Conservation (phyloP, 176 grass and related monocot genomes). For the Oropetium thomaeum region DNA sequence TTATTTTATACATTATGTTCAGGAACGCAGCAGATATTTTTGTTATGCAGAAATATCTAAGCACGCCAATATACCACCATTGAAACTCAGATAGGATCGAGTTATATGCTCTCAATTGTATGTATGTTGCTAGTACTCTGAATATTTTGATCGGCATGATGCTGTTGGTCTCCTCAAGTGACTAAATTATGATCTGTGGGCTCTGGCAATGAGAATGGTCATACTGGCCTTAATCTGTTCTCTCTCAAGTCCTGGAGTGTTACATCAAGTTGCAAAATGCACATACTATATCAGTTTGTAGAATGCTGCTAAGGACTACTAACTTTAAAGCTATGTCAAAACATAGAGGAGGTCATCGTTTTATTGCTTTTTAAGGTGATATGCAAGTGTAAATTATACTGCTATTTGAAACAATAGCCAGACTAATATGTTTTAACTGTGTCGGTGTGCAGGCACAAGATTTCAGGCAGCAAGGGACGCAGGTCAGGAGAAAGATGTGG, state of each 20-base stretch:
- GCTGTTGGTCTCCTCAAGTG: not conserved
- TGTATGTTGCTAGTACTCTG: not conserved
- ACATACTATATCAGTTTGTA: not conserved
- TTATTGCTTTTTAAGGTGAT: not conserved
- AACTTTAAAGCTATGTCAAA: not conserved
- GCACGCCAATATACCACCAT: not conserved
- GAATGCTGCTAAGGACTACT: not conserved
- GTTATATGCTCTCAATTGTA: not conserved
- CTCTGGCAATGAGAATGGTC: not conserved
- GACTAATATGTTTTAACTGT: not conserved
- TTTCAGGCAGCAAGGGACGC: constrained; percentile 76
- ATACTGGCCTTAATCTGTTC: not conserved
- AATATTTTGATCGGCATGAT: not conserved
- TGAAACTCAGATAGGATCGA: not conserved
- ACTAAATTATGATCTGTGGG: not conserved
- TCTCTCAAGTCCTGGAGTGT: not conserved
- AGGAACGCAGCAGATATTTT: not conserved
- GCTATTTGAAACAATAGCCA: not conserved
- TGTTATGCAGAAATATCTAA: not conserved
- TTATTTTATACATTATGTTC: not conserved
- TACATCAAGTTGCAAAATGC: not conserved
- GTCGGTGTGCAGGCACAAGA: constrained; percentile 63
- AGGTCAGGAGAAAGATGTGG: constrained; percentile 94
- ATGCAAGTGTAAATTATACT: not conserved
- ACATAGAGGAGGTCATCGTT: not conserved